A percentile compares a stretch with the other conserved stretches of the same genome.
These are phyloP conservation scores for Aspergillus melleus DNA, from an alignment of 2,329 filamentous ascomycete species.

Conservation along the genomic window DNA sequence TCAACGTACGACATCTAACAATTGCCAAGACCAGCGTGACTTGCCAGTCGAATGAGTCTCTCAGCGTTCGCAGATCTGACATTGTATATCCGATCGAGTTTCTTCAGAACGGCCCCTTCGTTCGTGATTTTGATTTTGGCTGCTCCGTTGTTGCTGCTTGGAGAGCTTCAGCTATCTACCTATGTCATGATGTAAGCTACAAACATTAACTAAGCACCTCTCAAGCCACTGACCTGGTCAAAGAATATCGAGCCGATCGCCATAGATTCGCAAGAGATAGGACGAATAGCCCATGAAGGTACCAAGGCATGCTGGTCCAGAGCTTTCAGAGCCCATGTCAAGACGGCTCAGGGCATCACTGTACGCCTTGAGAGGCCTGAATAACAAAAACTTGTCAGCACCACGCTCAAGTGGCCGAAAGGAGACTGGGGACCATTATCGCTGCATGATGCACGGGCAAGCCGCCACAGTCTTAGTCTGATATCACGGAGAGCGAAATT, in stretches of 20 bases:
- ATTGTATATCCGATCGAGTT: neutral
- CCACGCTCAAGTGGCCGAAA: neutral
- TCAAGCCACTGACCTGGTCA: neutral
- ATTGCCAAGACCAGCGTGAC: neutral
- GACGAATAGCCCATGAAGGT: neutral
- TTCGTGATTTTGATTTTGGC: neutral
- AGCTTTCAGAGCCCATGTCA: neutral
- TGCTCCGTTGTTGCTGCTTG: slow-evolving; percentile 1
- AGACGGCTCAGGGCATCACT: neutral
- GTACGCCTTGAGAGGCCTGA: neutral
- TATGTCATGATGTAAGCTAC: neutral
- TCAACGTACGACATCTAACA: neutral
- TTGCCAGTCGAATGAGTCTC: neutral
- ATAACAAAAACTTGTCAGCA: neutral
- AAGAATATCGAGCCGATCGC: neutral
- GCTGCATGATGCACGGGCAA: too few relatives aligned
- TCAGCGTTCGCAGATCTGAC: neutral
- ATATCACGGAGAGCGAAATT: too few relatives aligned
- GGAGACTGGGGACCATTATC: neutral
- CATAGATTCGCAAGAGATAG: neutral
- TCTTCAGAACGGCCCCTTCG: neutral
- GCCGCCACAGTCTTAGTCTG: too few relatives aligned
- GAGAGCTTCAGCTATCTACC: neutral
- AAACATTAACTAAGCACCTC: neutral
- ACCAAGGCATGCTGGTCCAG: neutral